Evolutionary conservation across 352 stramenopile species (phyloP), one percentile per base, ranked within the genome.

Genomic region (Achlya hypogyna): DNA sequence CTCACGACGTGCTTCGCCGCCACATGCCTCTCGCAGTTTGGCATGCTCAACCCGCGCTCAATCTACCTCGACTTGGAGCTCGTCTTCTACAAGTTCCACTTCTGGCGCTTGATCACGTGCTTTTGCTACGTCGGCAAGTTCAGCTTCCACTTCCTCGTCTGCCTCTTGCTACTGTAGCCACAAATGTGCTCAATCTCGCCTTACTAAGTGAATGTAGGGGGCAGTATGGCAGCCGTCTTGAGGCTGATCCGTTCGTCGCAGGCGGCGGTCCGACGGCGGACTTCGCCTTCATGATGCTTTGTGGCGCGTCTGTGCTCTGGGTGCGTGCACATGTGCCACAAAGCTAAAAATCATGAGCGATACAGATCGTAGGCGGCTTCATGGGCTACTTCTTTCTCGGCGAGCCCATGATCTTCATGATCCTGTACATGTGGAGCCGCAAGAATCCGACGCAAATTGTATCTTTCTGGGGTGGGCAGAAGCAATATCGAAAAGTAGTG

Each of bases 371-470:
- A 31, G 84, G 76, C 34, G 91, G 91, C 69, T 87, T 94, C 70
- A 90, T 95, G 79, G 75, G 71, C 23, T 74, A 95, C 16, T 81
- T 80, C 38, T 96, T 96, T 74, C 72, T 95, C 12, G 86, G 85
- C 53, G 78, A 79, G 42, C 85, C 87, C 38, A 77, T 96, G 29
- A 92, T 94, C 72, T 95, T 96, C 62, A 94, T 91, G 80, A 93
- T 95, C 63, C 79, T 95, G 31, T 96, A 96, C 75, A 78, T 96
- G 49, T 96, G 88, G 88, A 96, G 88, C 69, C 86, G 85, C 42
- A 83, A 83, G 10, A 89, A 96, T 66, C 79, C 87, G 43, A 92
- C 87, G 18, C 76, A 79, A 6, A 82, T 84, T 28, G 85, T 93
- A 14, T 75, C 81, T 4, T 91, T 96, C 69, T 95, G 86, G 86